A percentile compares a stretch with the other conserved stretches of the same genome.
These are phyloP conservation scores for Malassezia globosa DNA, from an alignment of 1,284 basidiomycete species.

Conservation along the genomic window DNA sequence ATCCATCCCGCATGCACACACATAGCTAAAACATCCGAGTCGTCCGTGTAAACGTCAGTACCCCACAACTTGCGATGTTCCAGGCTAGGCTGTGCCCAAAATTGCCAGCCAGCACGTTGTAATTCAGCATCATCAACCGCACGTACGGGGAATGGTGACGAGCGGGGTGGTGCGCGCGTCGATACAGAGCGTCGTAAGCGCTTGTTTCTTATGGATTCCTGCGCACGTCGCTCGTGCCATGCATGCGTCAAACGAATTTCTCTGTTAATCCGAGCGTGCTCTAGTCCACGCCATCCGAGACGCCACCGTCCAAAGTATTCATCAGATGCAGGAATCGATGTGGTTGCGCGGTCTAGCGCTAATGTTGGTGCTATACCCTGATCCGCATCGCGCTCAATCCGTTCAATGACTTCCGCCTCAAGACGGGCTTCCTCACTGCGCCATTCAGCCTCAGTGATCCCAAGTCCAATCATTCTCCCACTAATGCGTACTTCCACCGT, in stretches of 20 bases:
- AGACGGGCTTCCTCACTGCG: conserved; percentile 2
- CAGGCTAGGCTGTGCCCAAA: conserved; percentile 34
- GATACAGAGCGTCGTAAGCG: conserved; percentile 1
- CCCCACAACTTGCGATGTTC: conserved; percentile 51
- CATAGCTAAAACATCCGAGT: conserved; percentile 53
- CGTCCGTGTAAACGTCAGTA: conserved; percentile 56
- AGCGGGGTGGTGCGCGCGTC: neutral
- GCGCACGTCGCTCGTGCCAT: conserved; percentile 8
- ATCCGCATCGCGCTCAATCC: conserved; percentile 3
- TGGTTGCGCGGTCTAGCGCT: conserved; percentile 18
- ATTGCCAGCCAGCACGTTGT: conserved; percentile 23
- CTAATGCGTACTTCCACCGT: conserved; percentile 43
- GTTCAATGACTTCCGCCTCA: conserved; percentile 3
- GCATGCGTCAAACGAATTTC: conserved; percentile 26
- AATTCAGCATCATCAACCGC: neutral
- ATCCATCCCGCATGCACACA: conserved; percentile 53
- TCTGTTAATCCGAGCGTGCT: conserved; percentile 33
- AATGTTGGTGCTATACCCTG: conserved; percentile 6
- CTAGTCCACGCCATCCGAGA: conserved; percentile 40
- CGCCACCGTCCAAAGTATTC: conserved; percentile 23
- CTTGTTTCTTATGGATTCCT: conserved; percentile 6
- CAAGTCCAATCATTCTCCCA: conserved; percentile 19
- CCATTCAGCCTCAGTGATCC: conserved; percentile 13
- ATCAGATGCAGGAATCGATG: neutral
- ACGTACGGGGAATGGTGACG: neutral